Evolutionary conservation across 345 rosid genomes (phyloP).

Genomic region (Aquilaria malaccensis): DNA sequence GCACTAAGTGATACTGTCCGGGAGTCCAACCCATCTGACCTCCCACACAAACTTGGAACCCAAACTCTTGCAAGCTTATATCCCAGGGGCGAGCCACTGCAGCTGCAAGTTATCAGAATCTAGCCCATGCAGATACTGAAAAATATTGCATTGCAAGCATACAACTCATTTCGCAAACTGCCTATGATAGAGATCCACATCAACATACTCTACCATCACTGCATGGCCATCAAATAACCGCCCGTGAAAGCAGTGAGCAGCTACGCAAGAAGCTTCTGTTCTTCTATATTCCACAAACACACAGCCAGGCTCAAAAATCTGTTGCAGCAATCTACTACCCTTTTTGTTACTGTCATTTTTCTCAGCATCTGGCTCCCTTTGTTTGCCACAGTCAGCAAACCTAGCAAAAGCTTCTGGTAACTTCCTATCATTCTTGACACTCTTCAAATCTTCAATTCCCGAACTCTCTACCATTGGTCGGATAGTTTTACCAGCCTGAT

Average conservation of each 20-base stretch:
- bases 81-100: no score
- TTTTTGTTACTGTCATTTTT: constrained; percentile 26
- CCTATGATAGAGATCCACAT: constrained; percentile 42
- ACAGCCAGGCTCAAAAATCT: constrained; percentile 50
- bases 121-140: not conserved
- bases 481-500: constrained; percentile 9
- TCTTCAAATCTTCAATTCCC: constrained; percentile 18
- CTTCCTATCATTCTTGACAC: constrained; percentile 11
- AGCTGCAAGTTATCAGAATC: no score
- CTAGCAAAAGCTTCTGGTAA: constrained; percentile 10
- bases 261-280: constrained; percentile 57
- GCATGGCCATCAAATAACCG: constrained; percentile 47
- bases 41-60: not conserved
- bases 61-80: not conserved
- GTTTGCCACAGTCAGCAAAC: constrained; percentile 12
- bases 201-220: constrained; percentile 53
- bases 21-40: constrained; percentile 4
- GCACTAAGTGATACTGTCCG: no score
- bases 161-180: constrained; percentile 36
- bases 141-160: not conserved
- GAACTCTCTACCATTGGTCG: constrained; percentile 15
- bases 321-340: constrained; percentile 13
- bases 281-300: constrained; percentile 75
- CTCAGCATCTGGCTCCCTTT: constrained; percentile 17
- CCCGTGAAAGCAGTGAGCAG: constrained; percentile 75